Evolutionary conservation across 2,329 filamentous ascomycete species (phyloP).

Genomic region (Septoria linicola): DNA sequence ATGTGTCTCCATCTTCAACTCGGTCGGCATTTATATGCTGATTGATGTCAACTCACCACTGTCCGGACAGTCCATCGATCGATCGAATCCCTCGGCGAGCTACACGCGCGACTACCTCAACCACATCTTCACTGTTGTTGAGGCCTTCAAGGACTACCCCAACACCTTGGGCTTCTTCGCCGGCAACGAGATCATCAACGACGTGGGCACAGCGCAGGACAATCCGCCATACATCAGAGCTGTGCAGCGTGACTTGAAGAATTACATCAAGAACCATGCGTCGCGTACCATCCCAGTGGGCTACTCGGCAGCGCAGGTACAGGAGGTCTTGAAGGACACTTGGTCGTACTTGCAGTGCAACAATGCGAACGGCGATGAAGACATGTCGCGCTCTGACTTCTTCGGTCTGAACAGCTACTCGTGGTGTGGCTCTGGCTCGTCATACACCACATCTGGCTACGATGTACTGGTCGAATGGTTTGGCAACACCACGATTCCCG

Average conservation of each 20-base stretch:
- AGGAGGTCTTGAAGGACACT: conserved; percentile 68
- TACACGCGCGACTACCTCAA: conserved; percentile 58
- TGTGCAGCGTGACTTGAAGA: conserved; percentile 65
- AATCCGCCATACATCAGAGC: conserved; percentile 61
- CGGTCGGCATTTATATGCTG: conserved; percentile 65
- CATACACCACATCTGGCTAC: conserved; percentile 63
- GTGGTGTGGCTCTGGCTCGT: conserved; percentile 68
- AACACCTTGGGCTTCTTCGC: conserved; percentile 67
- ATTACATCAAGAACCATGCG: conserved; percentile 62
- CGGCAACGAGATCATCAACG: conserved; percentile 68
- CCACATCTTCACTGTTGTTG: conserved; percentile 62
- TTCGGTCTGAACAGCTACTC: conserved; percentile 77
- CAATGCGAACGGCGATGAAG: conserved; percentile 50
- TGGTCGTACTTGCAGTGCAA: conserved; percentile 75
- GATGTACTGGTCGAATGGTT: conserved; percentile 65
- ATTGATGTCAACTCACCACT: conserved; percentile 65
- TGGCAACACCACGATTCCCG: conserved; percentile 63
- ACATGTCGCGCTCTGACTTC: conserved; percentile 66
- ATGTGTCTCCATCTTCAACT: conserved; percentile 65
- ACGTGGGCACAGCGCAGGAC: conserved; percentile 50
- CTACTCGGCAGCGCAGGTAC: conserved; percentile 73
- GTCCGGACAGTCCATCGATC: conserved; percentile 56
- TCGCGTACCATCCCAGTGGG: conserved; percentile 62
- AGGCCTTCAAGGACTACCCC: conserved; percentile 65
- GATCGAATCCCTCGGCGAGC: conserved; percentile 53